Evolutionary conservation across 179 eudicot species (phyloP).

Genomic region (Camellia oleifera): DNA sequence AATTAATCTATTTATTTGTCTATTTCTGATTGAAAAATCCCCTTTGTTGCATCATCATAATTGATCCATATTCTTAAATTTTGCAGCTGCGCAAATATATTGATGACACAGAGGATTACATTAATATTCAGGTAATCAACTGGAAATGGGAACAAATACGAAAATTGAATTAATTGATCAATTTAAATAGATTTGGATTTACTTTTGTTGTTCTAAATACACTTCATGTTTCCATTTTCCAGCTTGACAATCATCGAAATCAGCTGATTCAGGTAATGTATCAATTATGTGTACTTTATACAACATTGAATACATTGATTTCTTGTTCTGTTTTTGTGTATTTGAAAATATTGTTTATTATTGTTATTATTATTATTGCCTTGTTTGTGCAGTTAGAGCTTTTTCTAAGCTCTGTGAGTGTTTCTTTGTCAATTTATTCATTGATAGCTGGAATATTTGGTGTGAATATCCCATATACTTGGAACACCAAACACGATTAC

Average conservation of each 20-base stretch:
- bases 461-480: constrained; percentile 83
- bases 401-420: constrained; percentile 68
- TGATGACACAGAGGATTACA: constrained; percentile 95
- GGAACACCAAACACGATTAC: constrained; percentile 60
- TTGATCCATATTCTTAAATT: not conserved
- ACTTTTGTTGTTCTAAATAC: not conserved
- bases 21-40: not conserved
- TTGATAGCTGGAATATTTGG: constrained; percentile 81
- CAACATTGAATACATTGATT: not conserved
- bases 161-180: not conserved
- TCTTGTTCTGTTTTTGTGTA: not conserved
- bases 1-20: not conserved
- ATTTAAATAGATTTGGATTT: not conserved
- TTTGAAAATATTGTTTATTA: not conserved
- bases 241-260: constrained; percentile 95
- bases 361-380: not conserved
- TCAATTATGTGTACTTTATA: not conserved
- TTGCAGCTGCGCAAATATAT: constrained; percentile 93
- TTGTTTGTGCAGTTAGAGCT: constrained; percentile 69
- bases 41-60: not conserved
- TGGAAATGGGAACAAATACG: not conserved
- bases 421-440: constrained; percentile 65
- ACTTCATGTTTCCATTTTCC: constrained; percentile 21
- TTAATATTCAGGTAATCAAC: constrained; percentile 80
- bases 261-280: constrained; percentile 81